phyloP scores from a whole-genome alignment of 192 early-diverging fungal species.

The Podila clonocystis region DNA sequence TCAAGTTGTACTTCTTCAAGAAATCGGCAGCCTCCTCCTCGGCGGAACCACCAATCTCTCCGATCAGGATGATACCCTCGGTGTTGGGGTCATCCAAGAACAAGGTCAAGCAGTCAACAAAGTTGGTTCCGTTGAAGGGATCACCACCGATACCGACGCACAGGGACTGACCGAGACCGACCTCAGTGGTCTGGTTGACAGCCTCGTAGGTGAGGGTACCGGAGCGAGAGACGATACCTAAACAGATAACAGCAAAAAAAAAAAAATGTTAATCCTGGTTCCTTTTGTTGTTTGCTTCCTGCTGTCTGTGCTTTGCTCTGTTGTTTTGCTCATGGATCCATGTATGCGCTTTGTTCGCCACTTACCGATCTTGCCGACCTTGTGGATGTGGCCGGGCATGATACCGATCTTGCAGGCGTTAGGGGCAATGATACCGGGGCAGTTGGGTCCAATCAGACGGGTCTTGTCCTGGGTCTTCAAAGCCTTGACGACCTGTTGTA shows the following conservation, averaged over 20 bases:
- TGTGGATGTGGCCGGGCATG: constrained; percentile 99
- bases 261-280: too few species aligned
- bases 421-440: constrained; percentile 98
- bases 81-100: constrained; percentile 96
- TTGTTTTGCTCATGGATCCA: too few species aligned
- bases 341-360: too few species aligned
- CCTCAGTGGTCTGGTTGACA: constrained; percentile 97
- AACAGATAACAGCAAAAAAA: constrained; percentile 1
- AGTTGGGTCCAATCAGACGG: constrained; percentile 98
- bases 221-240: constrained; percentile 98
- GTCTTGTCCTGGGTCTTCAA: constrained; percentile 92
- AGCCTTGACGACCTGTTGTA: constrained; percentile 82
- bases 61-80: constrained; percentile 99
- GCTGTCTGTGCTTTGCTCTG: too few species aligned
- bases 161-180: constrained; percentile 94
- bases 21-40: constrained; percentile 99
- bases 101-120: constrained; percentile 94
- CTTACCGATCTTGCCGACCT: constrained; percentile 89
- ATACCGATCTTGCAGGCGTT: constrained; percentile 99
- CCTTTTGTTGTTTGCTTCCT: too few species aligned
- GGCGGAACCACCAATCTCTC: constrained; percentile 98
- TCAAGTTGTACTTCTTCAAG: constrained; percentile 94
- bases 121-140: constrained; percentile 99
- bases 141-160: constrained; percentile 99
- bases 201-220: constrained; percentile 99